Percentiles rank a stretch among this genome's conserved stretches.
These are phyloP conservation scores for Mycena sanguinolenta DNA, from an alignment of 768 basidiomycete genomes.

Conservation along the genomic window DNA sequence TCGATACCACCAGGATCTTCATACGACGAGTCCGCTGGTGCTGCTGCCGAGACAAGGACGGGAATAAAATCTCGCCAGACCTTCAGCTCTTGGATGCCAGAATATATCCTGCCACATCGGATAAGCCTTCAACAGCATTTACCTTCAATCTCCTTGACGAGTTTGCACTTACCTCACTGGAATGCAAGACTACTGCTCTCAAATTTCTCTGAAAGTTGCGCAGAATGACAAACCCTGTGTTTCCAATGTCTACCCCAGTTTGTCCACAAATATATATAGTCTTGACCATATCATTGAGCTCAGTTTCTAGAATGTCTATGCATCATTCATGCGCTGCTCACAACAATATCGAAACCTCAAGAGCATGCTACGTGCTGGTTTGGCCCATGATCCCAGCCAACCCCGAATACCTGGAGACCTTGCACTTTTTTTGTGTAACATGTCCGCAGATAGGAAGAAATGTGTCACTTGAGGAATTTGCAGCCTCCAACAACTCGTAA, in stretches of 20 bases:
- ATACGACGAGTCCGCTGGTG: conserved; percentile 21
- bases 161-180: too few relatives aligned
- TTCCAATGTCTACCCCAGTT: too few relatives aligned
- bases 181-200: too few relatives aligned
- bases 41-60: background rate
- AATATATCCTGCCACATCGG: background rate
- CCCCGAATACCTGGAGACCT: background rate
- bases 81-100: too few relatives aligned
- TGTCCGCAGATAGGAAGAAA: conserved; percentile 10
- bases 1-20: conserved; percentile 13
- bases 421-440: background rate
- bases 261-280: too few relatives aligned
- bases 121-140: conserved; percentile 34
- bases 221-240: background rate
- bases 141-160: conserved; percentile 6
- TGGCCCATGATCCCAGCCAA: background rate
- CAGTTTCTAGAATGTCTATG: background rate
- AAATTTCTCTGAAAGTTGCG: too few relatives aligned
- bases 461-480: background rate
- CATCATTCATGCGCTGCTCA: conserved; percentile 7
- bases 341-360: background rate
- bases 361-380: background rate
- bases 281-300: background rate
- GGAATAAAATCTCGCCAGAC: background rate
- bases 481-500: background rate